Evolutionary conservation across 2,329 filamentous ascomycete species (phyloP).

Genomic region (Fusarium tjaetaba): DNA sequence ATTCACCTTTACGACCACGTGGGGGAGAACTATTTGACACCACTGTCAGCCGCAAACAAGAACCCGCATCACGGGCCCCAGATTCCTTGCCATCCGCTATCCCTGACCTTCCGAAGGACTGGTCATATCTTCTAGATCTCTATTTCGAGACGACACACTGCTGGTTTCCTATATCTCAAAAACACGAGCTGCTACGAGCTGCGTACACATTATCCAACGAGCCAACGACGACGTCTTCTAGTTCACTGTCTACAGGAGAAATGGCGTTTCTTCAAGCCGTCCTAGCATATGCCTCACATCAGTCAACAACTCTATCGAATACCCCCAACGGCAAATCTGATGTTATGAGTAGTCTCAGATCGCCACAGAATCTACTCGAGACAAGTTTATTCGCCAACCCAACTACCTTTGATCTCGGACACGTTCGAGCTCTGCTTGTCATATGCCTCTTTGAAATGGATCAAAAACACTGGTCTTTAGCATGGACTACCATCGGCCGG

Average conservation of each 20-base stretch:
- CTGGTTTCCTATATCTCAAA: conserved; percentile 8
- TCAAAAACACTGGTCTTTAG: accelerated
- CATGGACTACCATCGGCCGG: background rate
- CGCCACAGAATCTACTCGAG: background rate
- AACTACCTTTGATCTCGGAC: background rate
- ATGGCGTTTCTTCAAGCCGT: conserved; percentile 1
- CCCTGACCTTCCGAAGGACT: background rate
- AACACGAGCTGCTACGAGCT: conserved; percentile 3
- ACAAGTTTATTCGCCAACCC: background rate
- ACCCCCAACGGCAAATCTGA: accelerated
- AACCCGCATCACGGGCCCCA: accelerated
- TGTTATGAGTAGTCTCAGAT: accelerated
- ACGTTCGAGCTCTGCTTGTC: background rate
- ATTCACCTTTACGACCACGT: background rate
- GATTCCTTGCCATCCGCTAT: accelerated
- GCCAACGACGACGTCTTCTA: accelerated
- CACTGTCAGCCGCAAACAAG: accelerated
- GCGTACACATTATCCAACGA: background rate
- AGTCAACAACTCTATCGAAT: background rate
- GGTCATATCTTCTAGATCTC: background rate
- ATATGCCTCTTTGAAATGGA: background rate
- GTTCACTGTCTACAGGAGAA: background rate
- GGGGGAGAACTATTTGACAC: accelerated
- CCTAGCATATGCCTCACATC: background rate
- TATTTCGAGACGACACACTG: conserved; percentile 10